phyloP scores from a whole-genome alignment of 192 early-diverging fungal species.

The Lobosporangium transversale region DNA sequence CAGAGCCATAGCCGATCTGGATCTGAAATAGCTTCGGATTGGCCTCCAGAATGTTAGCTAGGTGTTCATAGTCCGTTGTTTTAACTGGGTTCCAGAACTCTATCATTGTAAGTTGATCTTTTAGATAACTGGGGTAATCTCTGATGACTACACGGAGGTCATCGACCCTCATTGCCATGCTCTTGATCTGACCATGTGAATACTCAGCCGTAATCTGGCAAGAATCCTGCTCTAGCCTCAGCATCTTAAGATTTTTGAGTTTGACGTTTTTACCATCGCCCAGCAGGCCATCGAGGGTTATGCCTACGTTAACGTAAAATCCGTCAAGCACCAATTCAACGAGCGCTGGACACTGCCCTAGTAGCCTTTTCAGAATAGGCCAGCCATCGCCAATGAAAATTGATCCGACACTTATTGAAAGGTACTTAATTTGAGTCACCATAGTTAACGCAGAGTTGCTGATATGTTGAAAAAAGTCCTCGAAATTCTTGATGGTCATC shows the following conservation, averaged over 20 bases:
- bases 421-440: background rate
- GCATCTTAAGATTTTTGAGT: too few species aligned
- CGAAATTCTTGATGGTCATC: background rate
- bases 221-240: too few species aligned
- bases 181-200: background rate
- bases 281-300: background rate
- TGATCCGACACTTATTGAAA: background rate
- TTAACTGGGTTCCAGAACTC: background rate
- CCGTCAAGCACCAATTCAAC: background rate
- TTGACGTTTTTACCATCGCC: too few species aligned
- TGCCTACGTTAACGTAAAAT: background rate
- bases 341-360: background rate
- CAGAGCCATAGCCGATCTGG: background rate
- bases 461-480: background rate
- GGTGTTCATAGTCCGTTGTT: background rate
- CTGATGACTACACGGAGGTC: too few species aligned
- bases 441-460: background rate
- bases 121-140: background rate
- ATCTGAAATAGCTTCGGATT: background rate
- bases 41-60: background rate
- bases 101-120: background rate
- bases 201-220: too few species aligned
- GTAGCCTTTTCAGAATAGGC: background rate
- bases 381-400: background rate
- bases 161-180: background rate